These are phyloP conservation scores for Teratosphaeria epicoccoides DNA, from an alignment of 2,329 filamentous ascomycete genomes.

Conservation along the genomic window DNA sequence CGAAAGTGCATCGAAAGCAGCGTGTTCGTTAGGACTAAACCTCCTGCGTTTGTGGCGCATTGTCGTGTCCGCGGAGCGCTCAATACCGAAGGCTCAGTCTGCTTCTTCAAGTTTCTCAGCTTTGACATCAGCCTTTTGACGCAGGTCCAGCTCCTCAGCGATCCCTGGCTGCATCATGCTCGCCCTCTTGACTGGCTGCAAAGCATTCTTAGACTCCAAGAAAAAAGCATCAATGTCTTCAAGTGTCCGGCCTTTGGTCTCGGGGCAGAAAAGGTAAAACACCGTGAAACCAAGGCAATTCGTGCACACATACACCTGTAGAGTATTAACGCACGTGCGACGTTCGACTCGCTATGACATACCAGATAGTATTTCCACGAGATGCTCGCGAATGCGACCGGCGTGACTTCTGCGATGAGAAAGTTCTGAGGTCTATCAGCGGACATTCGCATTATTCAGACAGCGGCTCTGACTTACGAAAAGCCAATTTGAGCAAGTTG, in stretches of 20 bases:
- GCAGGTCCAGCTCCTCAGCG: conserved; percentile 9
- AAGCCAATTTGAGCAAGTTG: conserved; percentile 47
- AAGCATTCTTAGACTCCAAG: conserved; percentile 11
- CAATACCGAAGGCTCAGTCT: conserved; percentile 3
- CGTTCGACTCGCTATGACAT: not conserved
- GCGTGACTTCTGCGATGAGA: conserved; percentile 32
- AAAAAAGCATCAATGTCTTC: conserved; percentile 24
- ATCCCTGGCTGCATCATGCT: conserved; percentile 13
- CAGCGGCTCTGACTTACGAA: conserved; percentile 28
- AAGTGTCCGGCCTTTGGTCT: conserved; percentile 19
- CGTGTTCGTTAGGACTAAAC: no score
- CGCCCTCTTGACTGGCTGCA: conserved; percentile 15
- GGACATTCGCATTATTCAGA: not conserved
- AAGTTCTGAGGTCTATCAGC: conserved; percentile 29
- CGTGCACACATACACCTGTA: conserved; percentile 47
- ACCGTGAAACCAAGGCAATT: conserved; percentile 43
- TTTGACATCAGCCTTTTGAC: conserved; percentile 6
- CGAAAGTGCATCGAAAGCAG: not conserved
- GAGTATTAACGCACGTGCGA: not conserved
- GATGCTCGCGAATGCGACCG: conserved; percentile 48
- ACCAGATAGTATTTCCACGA: conserved; percentile 17
- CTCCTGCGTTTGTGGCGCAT: not conserved
- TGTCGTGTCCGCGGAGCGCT: no score
- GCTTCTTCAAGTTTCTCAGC: not conserved
- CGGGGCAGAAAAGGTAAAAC: conserved; percentile 21